Evolutionary conservation across 2,329 filamentous ascomycete genomes (phyloP), one percentile per base, ranked within the genome.

Genomic region (Fusarium longipes): DNA sequence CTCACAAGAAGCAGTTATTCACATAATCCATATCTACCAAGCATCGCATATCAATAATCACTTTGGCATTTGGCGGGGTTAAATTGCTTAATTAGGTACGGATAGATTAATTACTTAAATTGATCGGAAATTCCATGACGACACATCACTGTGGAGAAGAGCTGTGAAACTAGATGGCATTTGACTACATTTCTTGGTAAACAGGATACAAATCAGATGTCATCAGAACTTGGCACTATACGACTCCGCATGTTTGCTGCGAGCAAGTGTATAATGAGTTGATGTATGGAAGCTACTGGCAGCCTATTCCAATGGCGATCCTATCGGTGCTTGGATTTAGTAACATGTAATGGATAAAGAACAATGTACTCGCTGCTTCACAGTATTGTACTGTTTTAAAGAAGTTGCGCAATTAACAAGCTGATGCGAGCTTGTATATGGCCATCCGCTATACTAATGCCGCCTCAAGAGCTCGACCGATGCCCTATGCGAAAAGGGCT

Each of bases 11-110:
- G 15, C 57, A 50, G 30, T 53, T 22, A 38, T 45, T 63, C 40
- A 43, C 24, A 9, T 39, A 40, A 9, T 39, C 24, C 38, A 8
- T 24, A 40, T 18, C 14, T 7, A n/a, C 7, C n/a, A 30, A 15
- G 27, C 24, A 36, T 51, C 35, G n/a, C 27, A 17, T 47, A 22
- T 51, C 27, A 18, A 44, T 50, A 25, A 64, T 42, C 59, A 52
- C 30, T 48, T 63, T 58, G 58, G 57, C 47, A 24, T 52, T 63
- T 67, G 40, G 63, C 36, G 58, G 63, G 63, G 58, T 67, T 39
- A 17, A 53, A 51, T 43, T 43, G 25, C 40, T 18, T 43, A 43
- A 40, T 40, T 40, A 24, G 20, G n/a, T 29, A n/a, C n/a, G n/a
- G n/a, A n/a, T n/a, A 44, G 25, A 40, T 57, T 22, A 33, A 43